Evolutionary conservation across 106 monocot species (phyloP).

Genomic region (Posidonia australis): DNA sequence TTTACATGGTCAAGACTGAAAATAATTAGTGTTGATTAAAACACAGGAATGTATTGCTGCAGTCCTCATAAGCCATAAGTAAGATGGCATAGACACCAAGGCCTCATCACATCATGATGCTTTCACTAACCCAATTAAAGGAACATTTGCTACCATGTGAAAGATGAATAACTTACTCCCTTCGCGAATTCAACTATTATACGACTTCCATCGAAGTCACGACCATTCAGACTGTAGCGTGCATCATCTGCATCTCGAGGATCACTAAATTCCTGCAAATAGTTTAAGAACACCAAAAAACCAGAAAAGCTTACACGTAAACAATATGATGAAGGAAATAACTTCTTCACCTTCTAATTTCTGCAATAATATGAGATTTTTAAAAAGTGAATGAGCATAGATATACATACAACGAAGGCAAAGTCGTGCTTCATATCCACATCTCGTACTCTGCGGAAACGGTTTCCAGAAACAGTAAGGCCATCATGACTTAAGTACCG

Average conservation of each 20-base stretch:
- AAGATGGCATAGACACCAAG: no score
- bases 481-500: conserved; percentile 64
- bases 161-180: conserved; percentile 41
- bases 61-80: no score
- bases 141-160: background rate
- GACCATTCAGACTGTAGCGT: conserved; percentile 65
- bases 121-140: no score
- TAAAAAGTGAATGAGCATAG: conserved; percentile 2
- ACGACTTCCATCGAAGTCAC: conserved; percentile 88
- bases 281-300: background rate
- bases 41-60: no score
- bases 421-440: conserved; percentile 99
- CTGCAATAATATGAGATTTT: background rate
- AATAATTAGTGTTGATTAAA: no score
- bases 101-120: no score
- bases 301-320: conserved; percentile 9
- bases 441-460: conserved; percentile 97
- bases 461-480: conserved; percentile 96
- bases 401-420: conserved; percentile 82
- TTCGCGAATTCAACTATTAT: conserved; percentile 84
- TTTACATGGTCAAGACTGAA: no score
- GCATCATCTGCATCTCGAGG: conserved; percentile 97
- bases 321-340: background rate
- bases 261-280: conserved; percentile 74
- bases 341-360: background rate